Base-by-base conservation (phyloP, 495 filamentous ascomycete species). In the Copromyces sp. region DNA sequence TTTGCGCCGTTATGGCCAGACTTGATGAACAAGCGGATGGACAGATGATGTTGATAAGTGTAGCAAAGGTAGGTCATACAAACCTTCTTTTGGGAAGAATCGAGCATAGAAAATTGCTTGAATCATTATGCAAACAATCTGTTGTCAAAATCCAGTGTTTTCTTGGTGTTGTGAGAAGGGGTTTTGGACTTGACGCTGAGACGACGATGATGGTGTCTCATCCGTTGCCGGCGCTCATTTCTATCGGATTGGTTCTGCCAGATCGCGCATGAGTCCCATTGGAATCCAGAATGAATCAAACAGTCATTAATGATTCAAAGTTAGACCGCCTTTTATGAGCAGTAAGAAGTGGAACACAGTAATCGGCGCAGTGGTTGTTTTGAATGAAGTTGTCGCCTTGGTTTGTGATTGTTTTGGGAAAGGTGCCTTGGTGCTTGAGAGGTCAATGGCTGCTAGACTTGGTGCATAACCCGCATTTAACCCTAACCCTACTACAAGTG, bases 91-190 rank as follows among this genome's bases (percentile, higher is more conserved):
- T 14, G 92, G 91, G 77, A 98, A 92, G 83, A 99, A 99, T 72
- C 92, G 90, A 74, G 93, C 92, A 81, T 94, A 98, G 84, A 98
- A 99, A 73, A 98, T 97, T 72, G 93, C 92, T 76, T 94, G 92
- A 81, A 98, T 97, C 93, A 92, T 93, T 69, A 71, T 75, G 69
- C 41, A 32, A 12, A 11, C 11, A 20, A 20, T 41, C 2, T 68
- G 44, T 17, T 20, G 39, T 59, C 2, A 39, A 9, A 32, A 59
- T 9, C 9, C 24, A 32, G 39, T 20, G 44, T 65, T 44, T 14
- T 8, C 47, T 40, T 24, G 12, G 12, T 12, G 8, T 29, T 2
- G 53, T 72, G 38, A 44, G 40, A 17, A 29, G 37, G 35, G 6
- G n/a, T 29, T 39, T 38, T 32, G 68, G 71, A 39, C 29, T 69